phyloP scores from a whole-genome alignment of 345 rosid species.

The Dipteronia sinensis region DNA sequence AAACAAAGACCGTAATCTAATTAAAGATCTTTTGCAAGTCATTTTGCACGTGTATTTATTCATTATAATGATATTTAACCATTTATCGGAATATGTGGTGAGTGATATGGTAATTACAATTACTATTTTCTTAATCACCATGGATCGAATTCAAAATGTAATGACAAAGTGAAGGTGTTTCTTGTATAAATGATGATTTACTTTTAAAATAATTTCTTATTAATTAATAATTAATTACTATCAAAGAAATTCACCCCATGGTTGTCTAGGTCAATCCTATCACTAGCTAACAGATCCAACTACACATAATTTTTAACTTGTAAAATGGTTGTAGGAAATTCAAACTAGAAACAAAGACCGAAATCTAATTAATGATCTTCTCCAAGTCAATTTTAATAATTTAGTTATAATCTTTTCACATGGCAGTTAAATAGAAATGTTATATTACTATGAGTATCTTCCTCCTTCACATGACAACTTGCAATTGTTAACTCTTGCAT shows the following conservation, averaged over 20 bases:
- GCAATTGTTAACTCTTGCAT: neutral
- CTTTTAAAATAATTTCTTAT: no score
- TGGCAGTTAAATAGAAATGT: no score
- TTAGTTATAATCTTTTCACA: no score
- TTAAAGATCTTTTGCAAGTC: neutral
- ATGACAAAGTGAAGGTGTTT: neutral
- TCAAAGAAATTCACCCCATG: no score
- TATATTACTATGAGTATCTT: no score
- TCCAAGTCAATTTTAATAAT: neutral
- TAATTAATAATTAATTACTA: no score
- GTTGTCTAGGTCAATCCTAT: neutral
- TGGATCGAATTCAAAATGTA: neutral
- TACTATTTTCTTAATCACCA: no score
- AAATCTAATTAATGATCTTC: neutral
- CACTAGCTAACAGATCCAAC: neutral
- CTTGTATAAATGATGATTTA: no score
- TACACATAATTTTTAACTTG: neutral
- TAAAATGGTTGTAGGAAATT: neutral
- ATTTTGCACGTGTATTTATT: no score
- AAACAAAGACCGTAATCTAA: neutral
- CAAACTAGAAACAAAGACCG: neutral
- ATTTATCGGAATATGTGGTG: no score
- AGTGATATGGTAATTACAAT: no score
- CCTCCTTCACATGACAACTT: neutral
- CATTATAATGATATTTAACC: no score